These are phyloP conservation scores for Graphilbum ipis-grandicollis DNA, from an alignment of 2,329 filamentous ascomycete species.

Conservation along the genomic window DNA sequence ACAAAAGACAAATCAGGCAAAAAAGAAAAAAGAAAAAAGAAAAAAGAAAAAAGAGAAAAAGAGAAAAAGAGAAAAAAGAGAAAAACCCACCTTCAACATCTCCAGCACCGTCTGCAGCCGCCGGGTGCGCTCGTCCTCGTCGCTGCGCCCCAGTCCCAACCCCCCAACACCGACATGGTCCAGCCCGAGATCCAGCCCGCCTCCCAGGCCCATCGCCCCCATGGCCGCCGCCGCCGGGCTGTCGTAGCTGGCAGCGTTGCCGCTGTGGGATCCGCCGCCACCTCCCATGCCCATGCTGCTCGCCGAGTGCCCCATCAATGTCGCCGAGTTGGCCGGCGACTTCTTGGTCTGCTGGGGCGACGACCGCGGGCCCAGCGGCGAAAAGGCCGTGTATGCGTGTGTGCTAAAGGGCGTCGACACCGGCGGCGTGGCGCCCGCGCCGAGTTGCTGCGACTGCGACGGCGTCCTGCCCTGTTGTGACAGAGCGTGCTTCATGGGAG, in stretches of 20 bases:
- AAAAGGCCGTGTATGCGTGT: slow-evolving; percentile 38
- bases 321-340: slow-evolving; percentile 36
- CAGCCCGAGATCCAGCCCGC: slow-evolving; percentile 30
- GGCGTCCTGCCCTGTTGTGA: slow-evolving; percentile 33
- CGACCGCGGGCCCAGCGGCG: slow-evolving; percentile 37
- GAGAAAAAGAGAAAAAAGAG: slow-evolving; percentile 9
- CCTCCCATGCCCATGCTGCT: slow-evolving; percentile 5
- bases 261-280: slow-evolving; percentile 9
- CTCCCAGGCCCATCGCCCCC: slow-evolving; percentile 33
- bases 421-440: slow-evolving; percentile 44
- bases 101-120: slow-evolving; percentile 33
- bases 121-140: slow-evolving; percentile 33
- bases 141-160: slow-evolving; percentile 24
- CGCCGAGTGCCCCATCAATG: slow-evolving; percentile 27
- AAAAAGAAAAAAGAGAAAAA: slow-evolving; percentile 1
- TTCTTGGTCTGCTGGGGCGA: slow-evolving; percentile 50
- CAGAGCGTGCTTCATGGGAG: slow-evolving; percentile 28
- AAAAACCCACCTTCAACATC: slow-evolving; percentile 21
- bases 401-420: slow-evolving; percentile 50
- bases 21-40: slow-evolving; percentile 9
- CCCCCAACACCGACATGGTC: slow-evolving; percentile 32
- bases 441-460: slow-evolving; percentile 25
- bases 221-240: slow-evolving; percentile 47
- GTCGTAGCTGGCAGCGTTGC: slow-evolving; percentile 39
- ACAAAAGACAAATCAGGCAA: slow-evolving; percentile 13